A percentile compares a stretch with the other conserved stretches of the same genome.
Evolutionary conservation across 371 early-diverging fungal genomes (phyloP).

Genomic region (Mortierella sp.): DNA sequence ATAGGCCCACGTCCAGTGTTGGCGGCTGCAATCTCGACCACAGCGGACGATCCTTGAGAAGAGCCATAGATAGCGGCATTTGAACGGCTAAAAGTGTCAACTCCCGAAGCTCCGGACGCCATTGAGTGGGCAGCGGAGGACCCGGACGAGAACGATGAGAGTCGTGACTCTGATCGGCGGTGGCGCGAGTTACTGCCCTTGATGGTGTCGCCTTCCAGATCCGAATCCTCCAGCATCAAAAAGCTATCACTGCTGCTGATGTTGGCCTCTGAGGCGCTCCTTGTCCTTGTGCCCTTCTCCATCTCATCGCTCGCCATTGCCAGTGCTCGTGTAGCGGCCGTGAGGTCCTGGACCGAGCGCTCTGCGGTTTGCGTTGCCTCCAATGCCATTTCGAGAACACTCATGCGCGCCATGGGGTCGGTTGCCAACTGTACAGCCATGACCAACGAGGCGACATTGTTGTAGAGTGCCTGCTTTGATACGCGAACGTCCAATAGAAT

Average conservation of each 20-base stretch:
- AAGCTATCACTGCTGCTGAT: conserved; percentile 24
- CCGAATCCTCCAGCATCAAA: conserved; percentile 28
- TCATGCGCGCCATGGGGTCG: conserved; percentile 52
- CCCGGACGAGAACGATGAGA: conserved; percentile 32
- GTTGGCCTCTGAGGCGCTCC: conserved; percentile 17
- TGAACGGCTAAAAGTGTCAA: not conserved
- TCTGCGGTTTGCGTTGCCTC: conserved; percentile 34
- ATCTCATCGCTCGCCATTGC: conserved; percentile 54
- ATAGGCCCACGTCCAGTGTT: too few relatives aligned
- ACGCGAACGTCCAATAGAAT: conserved; percentile 47
- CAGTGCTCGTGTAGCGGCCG: conserved; percentile 39
- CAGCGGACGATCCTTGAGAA: not conserved
- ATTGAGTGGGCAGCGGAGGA: conserved; percentile 18
- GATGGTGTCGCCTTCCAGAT: conserved; percentile 29
- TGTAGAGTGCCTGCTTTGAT: conserved; percentile 48
- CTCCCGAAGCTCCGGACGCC: not conserved
- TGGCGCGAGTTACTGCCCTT: conserved; percentile 22
- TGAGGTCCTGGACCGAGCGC: conserved; percentile 25
- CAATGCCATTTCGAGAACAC: conserved; percentile 42
- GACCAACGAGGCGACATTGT: conserved; percentile 45
- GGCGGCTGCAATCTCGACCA: too few relatives aligned
- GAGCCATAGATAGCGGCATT: not conserved
- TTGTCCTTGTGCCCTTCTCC: conserved; percentile 12
- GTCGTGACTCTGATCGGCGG: conserved; percentile 28
- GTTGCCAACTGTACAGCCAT: conserved; percentile 56